These are phyloP conservation scores for Pseudocohnilembus persalinus DNA, from an alignment of 169 alveolate genomes.

Conservation along the genomic window DNA sequence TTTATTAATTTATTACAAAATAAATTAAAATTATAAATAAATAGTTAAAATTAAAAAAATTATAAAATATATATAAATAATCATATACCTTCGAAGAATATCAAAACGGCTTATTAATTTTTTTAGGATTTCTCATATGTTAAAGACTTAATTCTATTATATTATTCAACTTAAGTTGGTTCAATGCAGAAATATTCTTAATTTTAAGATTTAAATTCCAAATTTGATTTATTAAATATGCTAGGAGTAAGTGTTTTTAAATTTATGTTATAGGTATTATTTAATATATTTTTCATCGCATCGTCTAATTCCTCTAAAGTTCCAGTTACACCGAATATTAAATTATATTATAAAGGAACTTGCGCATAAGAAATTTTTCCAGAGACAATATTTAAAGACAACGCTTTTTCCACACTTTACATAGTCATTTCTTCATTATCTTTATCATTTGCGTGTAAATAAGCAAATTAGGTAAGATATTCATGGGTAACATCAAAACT, in stretches of 20 bases:
- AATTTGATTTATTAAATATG: neutral
- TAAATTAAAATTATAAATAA: neutral
- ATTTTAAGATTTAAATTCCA: neutral
- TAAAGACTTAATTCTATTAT: too few species aligned
- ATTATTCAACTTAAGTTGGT: too few species aligned
- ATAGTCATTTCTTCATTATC: neutral
- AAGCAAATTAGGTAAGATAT: neutral
- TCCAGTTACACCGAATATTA: constrained; percentile 6
- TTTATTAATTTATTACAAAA: neutral
- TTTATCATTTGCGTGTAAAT: neutral
- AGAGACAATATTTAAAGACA: neutral
- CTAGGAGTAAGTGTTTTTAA: neutral
- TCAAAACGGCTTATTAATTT: too few species aligned
- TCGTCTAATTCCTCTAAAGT: neutral
- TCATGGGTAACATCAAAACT: neutral
- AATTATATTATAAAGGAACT: neutral
- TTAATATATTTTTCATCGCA: neutral
- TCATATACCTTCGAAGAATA: too few species aligned
- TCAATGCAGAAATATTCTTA: neutral
- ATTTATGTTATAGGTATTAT: neutral
- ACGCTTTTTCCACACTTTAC: neutral
- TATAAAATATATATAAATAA: neutral
- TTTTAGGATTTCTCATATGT: too few species aligned
- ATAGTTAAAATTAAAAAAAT: neutral
- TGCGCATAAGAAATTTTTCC: constrained; percentile 3